These are phyloP conservation scores for Tylopilus vinaceipallidus DNA, from an alignment of 768 basidiomycete species.

Conservation along the genomic window DNA sequence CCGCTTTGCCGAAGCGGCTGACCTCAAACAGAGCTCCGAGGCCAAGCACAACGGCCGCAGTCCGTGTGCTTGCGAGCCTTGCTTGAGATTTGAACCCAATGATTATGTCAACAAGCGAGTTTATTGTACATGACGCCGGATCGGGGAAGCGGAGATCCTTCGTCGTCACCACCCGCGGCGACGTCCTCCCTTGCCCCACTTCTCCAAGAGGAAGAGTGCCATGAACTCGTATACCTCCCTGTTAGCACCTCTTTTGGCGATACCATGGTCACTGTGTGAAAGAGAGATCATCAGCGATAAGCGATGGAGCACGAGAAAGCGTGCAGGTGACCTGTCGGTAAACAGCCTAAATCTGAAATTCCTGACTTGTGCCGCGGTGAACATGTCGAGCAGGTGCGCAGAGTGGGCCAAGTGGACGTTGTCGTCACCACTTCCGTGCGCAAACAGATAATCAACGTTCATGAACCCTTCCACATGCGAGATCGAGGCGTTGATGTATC, in stretches of 20 bases:
- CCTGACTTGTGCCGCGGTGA: constrained; percentile 73
- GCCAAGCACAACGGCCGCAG: too few relatives aligned
- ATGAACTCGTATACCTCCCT: constrained; percentile 87
- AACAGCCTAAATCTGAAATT: constrained; percentile 92
- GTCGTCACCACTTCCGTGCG: constrained; percentile 94
- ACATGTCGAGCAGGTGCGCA: constrained; percentile 89
- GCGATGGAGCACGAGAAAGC: background rate
- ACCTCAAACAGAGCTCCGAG: too few relatives aligned
- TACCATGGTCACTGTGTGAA: constrained; percentile 70
- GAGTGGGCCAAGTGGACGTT: constrained; percentile 95
- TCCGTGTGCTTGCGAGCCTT: background rate
- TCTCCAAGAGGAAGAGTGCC: constrained; percentile 80
- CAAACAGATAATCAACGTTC: constrained; percentile 76
- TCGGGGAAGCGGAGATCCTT: background rate
- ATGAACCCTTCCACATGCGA: constrained; percentile 86
- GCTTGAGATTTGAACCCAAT: background rate
- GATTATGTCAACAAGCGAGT: constrained; percentile 10
- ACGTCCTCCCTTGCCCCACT: constrained; percentile 86
- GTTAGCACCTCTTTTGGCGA: constrained; percentile 70
- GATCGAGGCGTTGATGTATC: constrained; percentile 90
- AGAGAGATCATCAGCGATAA: constrained; percentile 7
- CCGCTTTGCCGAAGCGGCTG: background rate
- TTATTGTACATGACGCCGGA: constrained; percentile 3
- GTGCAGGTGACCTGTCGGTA: constrained; percentile 77
- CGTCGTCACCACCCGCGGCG: constrained; percentile 53